Evolutionary conservation across 2,329 filamentous ascomycete species (phyloP).

Genomic region (Ceratocystis ficicola): DNA sequence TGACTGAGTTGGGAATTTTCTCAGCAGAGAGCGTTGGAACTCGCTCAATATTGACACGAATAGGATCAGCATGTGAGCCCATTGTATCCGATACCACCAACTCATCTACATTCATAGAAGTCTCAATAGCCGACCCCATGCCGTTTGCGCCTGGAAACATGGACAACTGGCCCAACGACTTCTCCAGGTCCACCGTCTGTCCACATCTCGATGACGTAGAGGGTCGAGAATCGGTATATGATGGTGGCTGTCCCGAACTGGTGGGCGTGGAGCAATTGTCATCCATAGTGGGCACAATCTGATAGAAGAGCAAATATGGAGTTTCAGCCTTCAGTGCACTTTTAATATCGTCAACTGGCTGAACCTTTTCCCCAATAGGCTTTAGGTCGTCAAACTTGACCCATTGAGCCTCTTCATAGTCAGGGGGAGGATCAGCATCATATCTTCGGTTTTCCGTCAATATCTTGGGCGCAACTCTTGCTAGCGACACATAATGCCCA

Average conservation of each 20-base stretch:
- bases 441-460: conserved; percentile 48
- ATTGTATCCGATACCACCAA: neutral
- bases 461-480: conserved; percentile 56
- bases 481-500: conserved; percentile 82
- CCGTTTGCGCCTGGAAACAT: neutral
- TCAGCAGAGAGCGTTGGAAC: conserved; percentile 18
- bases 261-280: conserved; percentile 40
- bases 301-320: conserved; percentile 90
- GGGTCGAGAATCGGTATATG: conserved; percentile 43
- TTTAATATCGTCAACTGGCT: conserved; percentile 63
- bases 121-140: neutral
- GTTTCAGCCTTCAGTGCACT: conserved; percentile 71
- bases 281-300: conserved; percentile 77
- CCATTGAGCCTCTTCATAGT: conserved; percentile 67
- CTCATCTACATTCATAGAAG: neutral
- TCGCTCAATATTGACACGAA: conserved; percentile 17
- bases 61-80: neutral
- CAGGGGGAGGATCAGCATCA: conserved; percentile 46
- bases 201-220: conserved; percentile 23
- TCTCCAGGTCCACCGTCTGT: neutral
- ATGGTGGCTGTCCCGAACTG: conserved; percentile 42
- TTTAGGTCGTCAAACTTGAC: conserved; percentile 83
- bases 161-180: neutral
- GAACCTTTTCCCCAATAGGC: conserved; percentile 51
- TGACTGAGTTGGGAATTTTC: conserved; percentile 14